A percentile compares a stretch with the other conserved stretches of the same genome.
phyloP scores from a whole-genome alignment of 176 grass and related monocot genomes.

The Carex myosuroides region DNA sequence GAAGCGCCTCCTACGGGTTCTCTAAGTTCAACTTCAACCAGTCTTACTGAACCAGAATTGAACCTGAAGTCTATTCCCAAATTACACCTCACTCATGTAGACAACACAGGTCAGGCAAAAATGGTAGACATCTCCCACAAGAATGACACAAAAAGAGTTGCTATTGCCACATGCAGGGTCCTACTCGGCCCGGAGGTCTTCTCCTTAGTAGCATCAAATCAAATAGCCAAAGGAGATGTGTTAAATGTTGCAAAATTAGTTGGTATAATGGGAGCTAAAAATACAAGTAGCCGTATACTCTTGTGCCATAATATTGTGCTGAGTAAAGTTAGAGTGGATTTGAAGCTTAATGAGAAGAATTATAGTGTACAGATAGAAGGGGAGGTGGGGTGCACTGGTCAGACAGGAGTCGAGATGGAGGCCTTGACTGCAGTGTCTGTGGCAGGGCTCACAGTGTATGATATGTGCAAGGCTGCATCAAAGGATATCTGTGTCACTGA shows the following conservation, averaged over 20 bases:
- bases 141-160: conserved; percentile 59
- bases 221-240: conserved; percentile 90
- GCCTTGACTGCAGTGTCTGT: conserved; percentile 79
- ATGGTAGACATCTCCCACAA: conserved; percentile 92
- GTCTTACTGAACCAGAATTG: conserved; percentile 6
- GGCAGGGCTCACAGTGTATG: conserved; percentile 80
- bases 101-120: conserved; percentile 57
- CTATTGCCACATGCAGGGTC: conserved; percentile 72
- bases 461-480: conserved; percentile 91
- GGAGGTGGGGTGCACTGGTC: conserved; percentile 50
- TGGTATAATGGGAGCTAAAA: conserved; percentile 94
- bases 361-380: conserved; percentile 78
- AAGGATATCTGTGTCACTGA: conserved; percentile 89
- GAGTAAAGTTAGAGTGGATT: conserved; percentile 74
- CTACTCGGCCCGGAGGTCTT: conserved; percentile 64
- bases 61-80: conserved; percentile 8
- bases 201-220: conserved; percentile 78
- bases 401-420: conserved; percentile 95
- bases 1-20: conserved; percentile 47
- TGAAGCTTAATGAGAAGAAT: conserved; percentile 75
- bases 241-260: conserved; percentile 91
- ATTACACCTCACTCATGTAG: conserved; percentile 52
- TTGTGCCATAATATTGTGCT: conserved; percentile 82
- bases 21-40: conserved; percentile 50
- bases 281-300: conserved; percentile 74